Evolutionary conservation across 208 protist species (phyloP).

Genomic region (Trichomonas gallinae): DNA sequence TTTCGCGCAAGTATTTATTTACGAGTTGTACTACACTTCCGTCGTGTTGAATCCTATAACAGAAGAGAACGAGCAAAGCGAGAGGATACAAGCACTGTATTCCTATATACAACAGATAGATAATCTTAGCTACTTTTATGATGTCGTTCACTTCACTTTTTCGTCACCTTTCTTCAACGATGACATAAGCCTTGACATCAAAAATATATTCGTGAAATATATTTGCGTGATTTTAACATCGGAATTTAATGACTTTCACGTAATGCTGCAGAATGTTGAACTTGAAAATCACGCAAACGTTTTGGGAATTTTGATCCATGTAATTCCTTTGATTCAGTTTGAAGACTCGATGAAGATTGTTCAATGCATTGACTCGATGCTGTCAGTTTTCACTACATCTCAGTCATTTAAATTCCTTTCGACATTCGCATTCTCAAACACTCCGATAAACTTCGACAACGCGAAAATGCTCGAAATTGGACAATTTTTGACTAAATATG

Average conservation of each 20-base stretch:
- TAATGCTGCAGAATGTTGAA: background rate
- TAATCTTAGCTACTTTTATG: background rate
- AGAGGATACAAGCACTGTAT: background rate
- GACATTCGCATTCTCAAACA: background rate
- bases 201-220: background rate
- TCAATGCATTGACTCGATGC: background rate
- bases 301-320: background rate
- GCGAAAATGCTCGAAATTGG: background rate
- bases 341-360: background rate
- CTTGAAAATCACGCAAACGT: background rate
- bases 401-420: background rate
- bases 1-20: background rate
- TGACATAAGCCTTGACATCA: background rate
- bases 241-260: background rate
- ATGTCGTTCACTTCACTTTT: background rate
- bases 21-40: background rate
- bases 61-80: background rate
- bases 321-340: background rate
- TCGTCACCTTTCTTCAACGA: background rate
- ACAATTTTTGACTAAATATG: background rate
- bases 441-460: background rate
- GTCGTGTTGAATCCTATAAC: background rate
- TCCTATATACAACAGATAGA: background rate
- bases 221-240: background rate
- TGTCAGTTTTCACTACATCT: background rate